These are phyloP conservation scores for Fusarium marasasianum DNA, from an alignment of 2,329 filamentous ascomycete species.

Conservation along the genomic window DNA sequence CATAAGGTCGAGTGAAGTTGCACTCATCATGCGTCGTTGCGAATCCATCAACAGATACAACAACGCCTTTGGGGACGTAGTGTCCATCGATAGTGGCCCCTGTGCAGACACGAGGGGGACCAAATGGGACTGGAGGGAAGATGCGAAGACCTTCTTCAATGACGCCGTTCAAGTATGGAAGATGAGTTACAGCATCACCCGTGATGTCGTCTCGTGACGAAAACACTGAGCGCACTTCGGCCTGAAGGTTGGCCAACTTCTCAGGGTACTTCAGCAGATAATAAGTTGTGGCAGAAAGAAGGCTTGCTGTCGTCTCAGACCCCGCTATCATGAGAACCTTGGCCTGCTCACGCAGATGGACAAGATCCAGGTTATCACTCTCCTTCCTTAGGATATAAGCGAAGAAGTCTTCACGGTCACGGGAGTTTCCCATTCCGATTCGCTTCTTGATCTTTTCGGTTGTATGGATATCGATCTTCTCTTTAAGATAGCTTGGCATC, in stretches of 20 bases:
- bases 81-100: conserved; percentile 15
- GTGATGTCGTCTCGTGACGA: conserved; percentile 1
- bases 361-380: not conserved
- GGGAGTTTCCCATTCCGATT: not conserved
- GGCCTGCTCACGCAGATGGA: conserved; percentile 23
- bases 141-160: conserved; percentile 26
- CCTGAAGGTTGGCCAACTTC: not conserved
- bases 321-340: conserved; percentile 21
- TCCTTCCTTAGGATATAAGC: conserved; percentile 4
- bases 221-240: conserved; percentile 10
- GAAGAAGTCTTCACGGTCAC: conserved; percentile 20
- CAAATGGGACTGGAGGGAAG: conserved; percentile 5
- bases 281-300: not conserved
- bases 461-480: not conserved
- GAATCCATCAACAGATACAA: conserved; percentile 11
- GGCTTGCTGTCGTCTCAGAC: conserved; percentile 19
- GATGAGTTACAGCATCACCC: not conserved
- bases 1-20: not conserved
- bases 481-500: not conserved
- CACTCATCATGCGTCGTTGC: not conserved
- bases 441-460: conserved; percentile 4
- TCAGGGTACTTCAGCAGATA: conserved; percentile 4
- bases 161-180: conserved; percentile 12
- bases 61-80: conserved; percentile 12
- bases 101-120: conserved; percentile 1